Percentiles rank a stretch among this genome's conserved stretches.
These are phyloP conservation scores for Suillus variegatus DNA, from an alignment of 768 basidiomycete genomes.

Conservation along the genomic window DNA sequence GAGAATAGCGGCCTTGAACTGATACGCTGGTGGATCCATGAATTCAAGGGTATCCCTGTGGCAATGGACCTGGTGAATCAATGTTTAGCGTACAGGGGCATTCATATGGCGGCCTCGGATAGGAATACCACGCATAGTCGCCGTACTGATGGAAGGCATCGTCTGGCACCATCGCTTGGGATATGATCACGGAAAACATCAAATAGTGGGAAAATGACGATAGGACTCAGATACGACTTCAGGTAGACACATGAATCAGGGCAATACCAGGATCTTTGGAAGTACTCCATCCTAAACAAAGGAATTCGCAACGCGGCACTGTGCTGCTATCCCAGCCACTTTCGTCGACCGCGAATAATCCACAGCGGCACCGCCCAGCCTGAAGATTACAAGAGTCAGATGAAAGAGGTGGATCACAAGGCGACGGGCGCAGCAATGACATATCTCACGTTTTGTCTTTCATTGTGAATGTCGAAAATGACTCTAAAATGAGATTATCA, in stretches of 20 bases:
- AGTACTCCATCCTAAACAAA: not conserved
- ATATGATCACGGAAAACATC: not conserved
- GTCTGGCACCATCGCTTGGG: not conserved
- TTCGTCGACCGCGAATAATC: not conserved
- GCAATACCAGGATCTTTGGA: not conserved
- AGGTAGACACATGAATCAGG: not conserved
- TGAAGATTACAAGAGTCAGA: not conserved
- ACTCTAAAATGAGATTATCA: not conserved
- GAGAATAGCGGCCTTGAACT: not conserved
- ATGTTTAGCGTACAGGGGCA: not conserved
- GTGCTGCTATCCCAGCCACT: not conserved
- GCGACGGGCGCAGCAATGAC: not conserved
- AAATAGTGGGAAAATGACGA: not conserved
- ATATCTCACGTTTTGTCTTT: not conserved
- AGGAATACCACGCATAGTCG: not conserved
- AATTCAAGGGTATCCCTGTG: not conserved
- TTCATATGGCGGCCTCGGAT: conserved; percentile 1
- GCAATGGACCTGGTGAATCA: conserved; percentile 1
- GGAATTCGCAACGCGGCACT: not conserved
- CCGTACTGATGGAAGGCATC: not conserved
- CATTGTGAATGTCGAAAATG: not conserved
- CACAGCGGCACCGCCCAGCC: not conserved
- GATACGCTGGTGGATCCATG: not conserved
- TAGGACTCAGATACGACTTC: not conserved
- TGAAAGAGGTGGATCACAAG: not conserved